These are phyloP conservation scores for Hypoxylon trugodes DNA, from an alignment of 495 filamentous ascomycete genomes.

Conservation along the genomic window DNA sequence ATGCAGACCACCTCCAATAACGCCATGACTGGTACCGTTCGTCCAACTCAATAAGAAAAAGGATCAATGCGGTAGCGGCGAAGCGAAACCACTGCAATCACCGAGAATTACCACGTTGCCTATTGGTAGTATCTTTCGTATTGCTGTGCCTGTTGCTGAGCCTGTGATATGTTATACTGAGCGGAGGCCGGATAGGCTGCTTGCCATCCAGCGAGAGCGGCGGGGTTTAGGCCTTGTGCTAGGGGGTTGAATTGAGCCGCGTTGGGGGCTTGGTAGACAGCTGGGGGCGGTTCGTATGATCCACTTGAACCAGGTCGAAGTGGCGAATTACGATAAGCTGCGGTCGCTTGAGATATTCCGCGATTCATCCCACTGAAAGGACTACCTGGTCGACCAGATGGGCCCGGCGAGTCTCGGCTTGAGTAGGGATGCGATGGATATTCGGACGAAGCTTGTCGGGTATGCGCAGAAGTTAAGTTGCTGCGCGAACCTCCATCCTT, in stretches of 20 bases:
- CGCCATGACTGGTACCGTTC: not conserved
- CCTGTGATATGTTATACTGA: constrained; percentile 4
- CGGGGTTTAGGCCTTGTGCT: constrained; percentile 20
- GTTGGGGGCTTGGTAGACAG: constrained; percentile 40
- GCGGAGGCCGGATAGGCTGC: constrained; percentile 22
- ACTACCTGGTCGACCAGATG: constrained; percentile 49
- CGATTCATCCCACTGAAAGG: constrained; percentile 46
- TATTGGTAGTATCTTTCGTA: constrained; percentile 36
- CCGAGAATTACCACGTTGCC: not conserved
- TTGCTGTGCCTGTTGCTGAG: constrained; percentile 32
- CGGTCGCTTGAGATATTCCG: constrained; percentile 39
- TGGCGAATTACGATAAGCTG: constrained; percentile 53
- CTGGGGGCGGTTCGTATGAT: constrained; percentile 56
- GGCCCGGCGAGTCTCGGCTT: constrained; percentile 51
- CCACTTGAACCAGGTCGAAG: constrained; percentile 54
- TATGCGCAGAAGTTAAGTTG: constrained; percentile 44
- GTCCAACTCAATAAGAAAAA: not conserved
- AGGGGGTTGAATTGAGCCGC: constrained; percentile 38
- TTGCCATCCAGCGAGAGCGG: constrained; percentile 35
- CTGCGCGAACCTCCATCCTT: constrained; percentile 18
- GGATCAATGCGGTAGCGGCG: not conserved
- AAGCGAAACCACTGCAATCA: not conserved
- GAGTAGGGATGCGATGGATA: constrained; percentile 44
- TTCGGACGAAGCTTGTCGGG: constrained; percentile 48
- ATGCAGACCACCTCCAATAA: not conserved